Conservation (phyloP, 108 stramenopile species). For the Cyclotella baltica region DNA sequence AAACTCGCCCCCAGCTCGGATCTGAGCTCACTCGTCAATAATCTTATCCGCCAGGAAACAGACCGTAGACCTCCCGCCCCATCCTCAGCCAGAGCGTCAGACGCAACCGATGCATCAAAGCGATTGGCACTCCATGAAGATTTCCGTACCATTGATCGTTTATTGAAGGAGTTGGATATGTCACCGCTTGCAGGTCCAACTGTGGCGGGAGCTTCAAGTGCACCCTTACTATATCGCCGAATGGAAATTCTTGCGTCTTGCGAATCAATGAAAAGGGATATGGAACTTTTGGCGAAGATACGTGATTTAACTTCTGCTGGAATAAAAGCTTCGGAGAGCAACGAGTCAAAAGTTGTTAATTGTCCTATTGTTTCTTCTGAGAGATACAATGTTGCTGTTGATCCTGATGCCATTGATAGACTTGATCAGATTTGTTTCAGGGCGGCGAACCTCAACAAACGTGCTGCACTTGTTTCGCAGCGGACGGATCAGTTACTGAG, state of each 20-base stretch:
- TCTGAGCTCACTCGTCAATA: conserved; percentile 34
- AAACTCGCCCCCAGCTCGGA: conserved; percentile 2
- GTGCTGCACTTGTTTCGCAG: conserved; percentile 19
- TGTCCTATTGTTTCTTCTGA: conserved; percentile 69
- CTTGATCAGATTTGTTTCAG: conserved; percentile 57
- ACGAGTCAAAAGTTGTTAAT: conserved; percentile 54
- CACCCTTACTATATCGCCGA: conserved; percentile 68
- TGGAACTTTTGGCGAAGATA: conserved; percentile 62
- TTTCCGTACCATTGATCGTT: conserved; percentile 35
- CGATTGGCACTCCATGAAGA: conserved; percentile 50
- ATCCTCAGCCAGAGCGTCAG: conserved; percentile 21
- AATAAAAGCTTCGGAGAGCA: conserved; percentile 14
- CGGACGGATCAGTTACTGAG: conserved; percentile 56
- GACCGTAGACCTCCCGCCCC: conserved; percentile 15
- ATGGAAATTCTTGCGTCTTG: conserved; percentile 72
- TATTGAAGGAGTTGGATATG: conserved; percentile 42
- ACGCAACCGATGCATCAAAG: conserved; percentile 16
- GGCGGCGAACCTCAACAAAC: conserved; percentile 44
- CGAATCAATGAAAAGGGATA: conserved; percentile 56
- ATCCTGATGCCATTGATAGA: conserved; percentile 53
- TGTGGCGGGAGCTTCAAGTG: background rate
- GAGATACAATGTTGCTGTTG: conserved; percentile 45
- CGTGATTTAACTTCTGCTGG: conserved; percentile 58
- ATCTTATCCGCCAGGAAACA: conserved; percentile 33
- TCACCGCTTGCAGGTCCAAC: conserved; percentile 42